Evolutionary conservation across 139 green algal genomes (phyloP), one percentile per base, ranked within the genome.

Genomic region (Marvania coccoides): DNA sequence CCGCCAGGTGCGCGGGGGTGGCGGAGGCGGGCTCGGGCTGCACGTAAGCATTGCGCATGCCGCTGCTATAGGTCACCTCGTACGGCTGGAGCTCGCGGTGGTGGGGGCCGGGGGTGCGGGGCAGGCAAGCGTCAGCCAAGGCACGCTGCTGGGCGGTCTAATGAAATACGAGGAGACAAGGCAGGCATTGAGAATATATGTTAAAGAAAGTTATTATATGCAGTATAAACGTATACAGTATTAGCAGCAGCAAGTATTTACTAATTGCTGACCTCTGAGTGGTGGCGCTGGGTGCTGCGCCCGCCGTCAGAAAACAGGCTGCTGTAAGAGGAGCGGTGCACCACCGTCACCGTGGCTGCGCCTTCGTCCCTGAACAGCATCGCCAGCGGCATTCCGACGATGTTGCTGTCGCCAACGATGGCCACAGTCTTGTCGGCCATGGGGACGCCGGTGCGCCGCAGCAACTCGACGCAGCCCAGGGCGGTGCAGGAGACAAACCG

Each of bases 361-460:
- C 74, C 81, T 9, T 66, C 62, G 64, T 90, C 83, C 57, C 88
- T 69, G 5, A 98, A 82, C 72, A 98, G 77, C 79, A 97, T 74
- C 4, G 91, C 91, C 26, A 95, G 83, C 28, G 93, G 93, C 76
- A 94, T 92, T 48, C 93, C 93, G 56, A 99, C 93, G 54, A 96
- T 94, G 78, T 97, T 97, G 71, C 65, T 87, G 42, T 95, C 81
- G 5, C 93, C 93, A 30, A 93, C 81, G 47, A 98, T 88, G 13
- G 95, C 92, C 31, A 91, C 91, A 19, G 62, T 72, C 58, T 80
- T 79, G 39, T 79, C 84, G 15, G 70, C 46, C 33, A 92, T 67
- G 1, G 54, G 38, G 19, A 88, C 62, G 36, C 70, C 74, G 57
- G 57, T 76, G 24, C 81, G 67, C 35, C 75, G 57, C 38, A 94